These are phyloP conservation scores for Scheffersomyces illinoinensis DNA, from an alignment of 1,139 yeast genomes.

Conservation along the genomic window DNA sequence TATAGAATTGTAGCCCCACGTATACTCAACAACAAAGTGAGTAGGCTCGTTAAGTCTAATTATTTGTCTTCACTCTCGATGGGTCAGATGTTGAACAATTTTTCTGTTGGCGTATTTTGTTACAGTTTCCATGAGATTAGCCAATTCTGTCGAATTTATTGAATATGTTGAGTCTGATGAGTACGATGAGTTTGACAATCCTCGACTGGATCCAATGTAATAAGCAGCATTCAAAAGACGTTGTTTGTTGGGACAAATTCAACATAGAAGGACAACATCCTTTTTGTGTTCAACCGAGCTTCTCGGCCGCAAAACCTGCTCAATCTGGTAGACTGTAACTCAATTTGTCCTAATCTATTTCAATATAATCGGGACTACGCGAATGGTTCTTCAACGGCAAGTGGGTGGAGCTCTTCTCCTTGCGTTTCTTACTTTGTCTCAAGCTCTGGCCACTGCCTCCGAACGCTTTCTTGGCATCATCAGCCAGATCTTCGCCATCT, in stretches of 20 bases:
- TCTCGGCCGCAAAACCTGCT: neutral
- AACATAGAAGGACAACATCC: neutral
- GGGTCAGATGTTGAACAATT: neutral
- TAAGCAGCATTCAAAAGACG: neutral
- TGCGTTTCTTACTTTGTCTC: conserved; percentile 73
- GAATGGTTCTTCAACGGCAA: conserved; percentile 51
- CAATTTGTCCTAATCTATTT: conserved; percentile 55
- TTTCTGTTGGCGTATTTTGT: neutral
- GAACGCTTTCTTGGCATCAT: conserved; percentile 39
- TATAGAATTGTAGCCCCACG: neutral
- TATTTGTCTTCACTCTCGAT: neutral
- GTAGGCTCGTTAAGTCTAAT: neutral
- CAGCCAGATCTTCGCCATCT: conserved; percentile 34
- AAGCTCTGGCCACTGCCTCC: conserved; percentile 69
- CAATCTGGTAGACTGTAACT: neutral
- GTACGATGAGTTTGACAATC: neutral
- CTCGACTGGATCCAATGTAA: neutral
- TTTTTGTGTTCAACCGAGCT: neutral
- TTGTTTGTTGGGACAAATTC: neutral
- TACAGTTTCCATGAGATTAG: neutral
- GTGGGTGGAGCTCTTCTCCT: conserved; percentile 50
- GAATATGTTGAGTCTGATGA: too few species aligned
- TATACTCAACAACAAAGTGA: neutral
- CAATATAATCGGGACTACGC: conserved; percentile 75
- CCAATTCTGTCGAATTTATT: too few species aligned